Percentiles rank a stretch among this genome's conserved stretches.
These are phyloP conservation scores for Crithidia thermophila DNA, from an alignment of 208 protist species.

Conservation along the genomic window DNA sequence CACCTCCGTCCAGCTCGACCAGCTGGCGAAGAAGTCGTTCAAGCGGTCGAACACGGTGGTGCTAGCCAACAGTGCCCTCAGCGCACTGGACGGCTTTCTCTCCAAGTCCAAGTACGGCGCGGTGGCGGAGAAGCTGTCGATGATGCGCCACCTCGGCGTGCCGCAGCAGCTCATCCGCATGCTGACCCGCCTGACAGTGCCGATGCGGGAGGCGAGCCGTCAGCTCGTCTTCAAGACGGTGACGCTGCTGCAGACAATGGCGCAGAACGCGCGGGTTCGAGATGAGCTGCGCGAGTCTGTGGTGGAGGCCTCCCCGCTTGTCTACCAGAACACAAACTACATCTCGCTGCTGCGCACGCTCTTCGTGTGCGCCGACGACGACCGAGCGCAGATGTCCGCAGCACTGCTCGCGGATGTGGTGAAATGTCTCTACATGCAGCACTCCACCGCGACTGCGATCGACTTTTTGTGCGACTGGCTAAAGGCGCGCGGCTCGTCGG, in stretches of 20 bases:
- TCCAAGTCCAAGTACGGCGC: slow-evolving; percentile 20
- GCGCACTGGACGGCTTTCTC: slow-evolving; percentile 34
- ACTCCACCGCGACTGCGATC: slow-evolving; percentile 15
- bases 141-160: slow-evolving; percentile 42
- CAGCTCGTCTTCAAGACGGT: slow-evolving; percentile 28
- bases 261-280: slow-evolving; percentile 11
- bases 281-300: slow-evolving; percentile 27
- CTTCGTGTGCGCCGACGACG: slow-evolving; percentile 22
- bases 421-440: slow-evolving; percentile 32
- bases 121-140: slow-evolving; percentile 46
- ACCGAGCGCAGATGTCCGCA: slow-evolving; percentile 14
- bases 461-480: slow-evolving; percentile 47
- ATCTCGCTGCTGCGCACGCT: slow-evolving; percentile 39
- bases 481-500: slow-evolving; percentile 1
- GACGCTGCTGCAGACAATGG: slow-evolving; percentile 30
- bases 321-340: slow-evolving; percentile 35
- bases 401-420: slow-evolving; percentile 30
- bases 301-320: slow-evolving; percentile 31
- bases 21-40: slow-evolving; percentile 33
- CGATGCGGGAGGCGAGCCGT: slow-evolving; percentile 25
- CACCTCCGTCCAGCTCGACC: slow-evolving; percentile 22
- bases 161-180: slow-evolving; percentile 35
- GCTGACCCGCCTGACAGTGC: slow-evolving; percentile 36
- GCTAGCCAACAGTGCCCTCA: slow-evolving; percentile 30
- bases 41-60: slow-evolving; percentile 40